These are phyloP conservation scores for Leishmania amazonensis DNA, from an alignment of 208 protist genomes.

Conservation along the genomic window DNA sequence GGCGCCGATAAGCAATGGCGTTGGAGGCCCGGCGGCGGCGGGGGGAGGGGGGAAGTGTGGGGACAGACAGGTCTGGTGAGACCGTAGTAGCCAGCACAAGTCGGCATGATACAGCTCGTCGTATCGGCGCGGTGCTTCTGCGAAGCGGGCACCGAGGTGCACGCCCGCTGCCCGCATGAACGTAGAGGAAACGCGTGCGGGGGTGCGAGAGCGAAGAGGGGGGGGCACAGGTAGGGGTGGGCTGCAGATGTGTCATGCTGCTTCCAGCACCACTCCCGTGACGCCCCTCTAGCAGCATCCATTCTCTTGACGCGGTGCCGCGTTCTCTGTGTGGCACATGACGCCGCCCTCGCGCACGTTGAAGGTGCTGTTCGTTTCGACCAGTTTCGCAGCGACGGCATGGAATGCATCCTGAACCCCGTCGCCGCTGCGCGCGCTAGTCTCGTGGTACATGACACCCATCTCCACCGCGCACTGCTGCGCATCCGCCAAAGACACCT, in stretches of 20 bases:
- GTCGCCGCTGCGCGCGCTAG: slow-evolving; percentile 71
- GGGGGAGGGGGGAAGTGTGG: not conserved
- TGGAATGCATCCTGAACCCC: slow-evolving; percentile 79
- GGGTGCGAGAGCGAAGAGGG: no score
- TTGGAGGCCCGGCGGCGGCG: not conserved
- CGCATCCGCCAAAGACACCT: slow-evolving; percentile 62
- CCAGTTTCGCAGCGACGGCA: slow-evolving; percentile 47
- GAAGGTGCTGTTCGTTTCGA: slow-evolving; percentile 56
- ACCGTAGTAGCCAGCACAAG: not conserved
- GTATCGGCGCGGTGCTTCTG: not conserved
- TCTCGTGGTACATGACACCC: slow-evolving; percentile 64
- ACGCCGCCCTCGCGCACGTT: slow-evolving; percentile 78
- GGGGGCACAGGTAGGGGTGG: not conserved
- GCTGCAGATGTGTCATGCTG: not conserved
- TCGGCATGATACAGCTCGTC: not conserved
- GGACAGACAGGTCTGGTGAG: not conserved
- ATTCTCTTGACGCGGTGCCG: slow-evolving; percentile 4
- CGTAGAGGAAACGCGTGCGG: not conserved
- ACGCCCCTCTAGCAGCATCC: slow-evolving; percentile 4
- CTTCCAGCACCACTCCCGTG: not conserved
- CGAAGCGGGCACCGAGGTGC: not conserved
- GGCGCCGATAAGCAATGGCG: not conserved
- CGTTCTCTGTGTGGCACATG: slow-evolving; percentile 35
- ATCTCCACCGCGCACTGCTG: slow-evolving; percentile 48
- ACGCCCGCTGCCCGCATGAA: not conserved